Evolutionary conservation across 306 rosid genomes (phyloP).

Genomic region (Vigna mungo): DNA sequence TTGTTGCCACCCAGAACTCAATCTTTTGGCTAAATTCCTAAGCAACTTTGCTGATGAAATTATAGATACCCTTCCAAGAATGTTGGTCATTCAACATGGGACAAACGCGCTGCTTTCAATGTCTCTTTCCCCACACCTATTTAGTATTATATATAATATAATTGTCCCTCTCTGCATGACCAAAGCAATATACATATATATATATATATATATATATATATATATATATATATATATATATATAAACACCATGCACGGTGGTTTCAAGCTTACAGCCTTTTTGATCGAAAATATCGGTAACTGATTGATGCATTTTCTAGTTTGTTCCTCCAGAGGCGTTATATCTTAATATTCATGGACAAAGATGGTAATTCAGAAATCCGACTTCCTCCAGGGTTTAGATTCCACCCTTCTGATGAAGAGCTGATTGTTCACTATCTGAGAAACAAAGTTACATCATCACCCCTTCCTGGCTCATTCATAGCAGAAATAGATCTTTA

Average conservation of each 20-base stretch:
- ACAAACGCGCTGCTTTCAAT: slow-evolving; percentile 50
- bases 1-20: slow-evolving; percentile 39
- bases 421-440: slow-evolving; percentile 77
- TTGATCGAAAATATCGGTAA: slow-evolving; percentile 53
- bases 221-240: slow-evolving; percentile 37
- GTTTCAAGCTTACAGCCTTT: slow-evolving; percentile 48
- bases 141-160: slow-evolving; percentile 39
- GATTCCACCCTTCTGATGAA: slow-evolving; percentile 86
- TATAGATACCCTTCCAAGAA: slow-evolving; percentile 42
- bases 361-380: slow-evolving; percentile 51
- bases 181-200: slow-evolving; percentile 35
- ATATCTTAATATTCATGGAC: slow-evolving; percentile 49
- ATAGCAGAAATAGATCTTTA: slow-evolving; percentile 78
- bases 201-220: slow-evolving; percentile 34
- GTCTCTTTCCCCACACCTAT: slow-evolving; percentile 38
- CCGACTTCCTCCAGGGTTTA: slow-evolving; percentile 83
- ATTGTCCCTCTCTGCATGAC: slow-evolving; percentile 58
- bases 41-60: slow-evolving; percentile 44
- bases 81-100: slow-evolving; percentile 38
- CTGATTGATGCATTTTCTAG: slow-evolving; percentile 45
- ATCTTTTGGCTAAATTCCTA: slow-evolving; percentile 53
- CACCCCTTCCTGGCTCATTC: slow-evolving; percentile 68
- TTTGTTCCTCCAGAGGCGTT: slow-evolving; percentile 46
- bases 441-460: slow-evolving; percentile 64
- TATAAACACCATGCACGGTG: slow-evolving; percentile 59